Base-by-base conservation (phyloP, 805 yeast species). In the Metschnikowia orientalis region DNA sequence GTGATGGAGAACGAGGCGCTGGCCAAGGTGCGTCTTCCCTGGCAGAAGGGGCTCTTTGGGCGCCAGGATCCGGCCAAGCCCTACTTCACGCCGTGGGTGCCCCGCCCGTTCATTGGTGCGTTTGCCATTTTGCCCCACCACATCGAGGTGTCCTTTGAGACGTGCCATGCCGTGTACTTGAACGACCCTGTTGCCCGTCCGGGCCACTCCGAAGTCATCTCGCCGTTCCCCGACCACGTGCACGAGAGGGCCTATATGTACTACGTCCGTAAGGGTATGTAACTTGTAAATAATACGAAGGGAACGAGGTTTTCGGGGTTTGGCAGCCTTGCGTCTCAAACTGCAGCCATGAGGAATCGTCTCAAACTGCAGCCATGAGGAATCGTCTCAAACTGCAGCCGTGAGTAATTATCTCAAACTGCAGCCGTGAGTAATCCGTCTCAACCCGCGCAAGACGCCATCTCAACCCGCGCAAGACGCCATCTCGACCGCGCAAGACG, bases 101-200 rank as follows among this genome's bases (percentile, higher is more conserved):
- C 96, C 45, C 81, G 96, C 63, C 92, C 87, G 26, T 92, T 90
- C 62, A 63, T 92, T 43, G 89, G 95, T 2, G 94, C 95, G 28
- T 85, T 88, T 61, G 92, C 97, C 8, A 75, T 92, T 39, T 71
- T 86, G 51, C 98, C 98, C 18, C 80, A 84, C 42, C 97, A 92
- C 60, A 67, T 92, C 34, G 97, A 92, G 63, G 67, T 92, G 27
- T 84, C 95, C 14, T 90, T 85, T 59, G 74, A 75, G 42, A 87
- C 97, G 4, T 90, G 97, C 57, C 96, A 89, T 57, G 97, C 96
- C 4, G 83, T 92, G n/a, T 92, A 90, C 60, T 63, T 92, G 58
- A 81, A 97, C 62, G 95, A 92, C 58, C 98, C 98, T 10, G 88
- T 92, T 30, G 95, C 97, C 9, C 77, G 97, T 58, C 96, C 97